Base-by-base conservation (phyloP, 2,329 filamentous ascomycete genomes). In the Madurella fahalii region DNA sequence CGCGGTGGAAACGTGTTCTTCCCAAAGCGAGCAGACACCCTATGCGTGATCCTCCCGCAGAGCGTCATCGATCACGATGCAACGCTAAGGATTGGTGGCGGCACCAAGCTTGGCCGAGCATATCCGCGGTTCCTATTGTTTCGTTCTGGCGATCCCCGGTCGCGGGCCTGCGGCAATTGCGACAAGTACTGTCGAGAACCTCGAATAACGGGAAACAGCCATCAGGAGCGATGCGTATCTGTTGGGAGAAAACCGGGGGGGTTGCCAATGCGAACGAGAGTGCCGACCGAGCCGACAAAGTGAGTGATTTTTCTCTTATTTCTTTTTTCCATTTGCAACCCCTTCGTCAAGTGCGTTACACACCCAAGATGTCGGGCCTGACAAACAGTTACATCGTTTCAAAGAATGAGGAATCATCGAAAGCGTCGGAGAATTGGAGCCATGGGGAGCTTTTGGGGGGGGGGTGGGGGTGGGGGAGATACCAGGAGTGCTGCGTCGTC, bases 91-190 rank as follows among this genome's bases (percentile, higher is more conserved):
- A 15, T 15, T 31, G 25, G 32, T 40, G 34, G 46, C 53, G 47
- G 50, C 53, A 50, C 31, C 9, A 42, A n/a, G 37, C 39, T n/a
- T 37, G 20, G 40, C 47, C 51, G 51, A 56, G 53, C 49, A 43
- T 51, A 32, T 47, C 15, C 2, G 48, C 18, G 20, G 34, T 43
- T 25, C n/a, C 41, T 41, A 39, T 46, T 49, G 60, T 58, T 60
- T 61, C 59, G 61, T 61, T 63, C 54, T 53, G 58, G 39, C 48
- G 59, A 60, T 63, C 56, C 43, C 32, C 11, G 37, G 51, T 52
- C 18, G 41, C 39, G 51, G 41, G 40, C 18, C 32, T 43, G 39
- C 30, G 50, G 20, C 16, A 47, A 34, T 53, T 48, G 17, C 18
- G 41, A 32, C 17, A 25, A 25, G 20, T 15, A 47, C 9, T 34